These are phyloP conservation scores for Chlamydomonas incerta DNA, from an alignment of 139 green algal genomes.

Conservation along the genomic window DNA sequence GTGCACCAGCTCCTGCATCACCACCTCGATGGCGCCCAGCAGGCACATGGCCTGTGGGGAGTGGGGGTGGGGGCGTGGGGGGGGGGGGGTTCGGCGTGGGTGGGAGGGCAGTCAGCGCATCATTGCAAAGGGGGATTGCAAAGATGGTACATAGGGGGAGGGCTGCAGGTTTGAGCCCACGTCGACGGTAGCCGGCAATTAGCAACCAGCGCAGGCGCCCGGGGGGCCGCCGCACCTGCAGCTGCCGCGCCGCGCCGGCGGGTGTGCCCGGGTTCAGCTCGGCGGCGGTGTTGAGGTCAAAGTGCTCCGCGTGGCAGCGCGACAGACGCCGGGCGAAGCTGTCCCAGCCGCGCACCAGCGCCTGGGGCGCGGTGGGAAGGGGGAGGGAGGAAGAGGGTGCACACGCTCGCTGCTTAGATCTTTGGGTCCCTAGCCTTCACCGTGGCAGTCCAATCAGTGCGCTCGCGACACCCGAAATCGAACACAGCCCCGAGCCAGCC, in stretches of 20 bases:
- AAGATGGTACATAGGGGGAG: no score
- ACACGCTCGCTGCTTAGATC: not conserved
- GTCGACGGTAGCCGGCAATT: no score
- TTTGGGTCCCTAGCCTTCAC: no score
- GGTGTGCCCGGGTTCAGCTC: conserved; percentile 24
- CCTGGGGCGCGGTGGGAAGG: not conserved
- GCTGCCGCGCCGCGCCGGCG: not conserved
- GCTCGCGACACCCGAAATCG: no score
- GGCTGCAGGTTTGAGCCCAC: no score
- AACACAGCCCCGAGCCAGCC: not conserved
- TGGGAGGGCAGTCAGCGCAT: no score
- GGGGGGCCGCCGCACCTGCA: conserved; percentile 22
- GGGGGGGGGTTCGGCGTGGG: no score
- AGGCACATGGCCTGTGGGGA: conserved; percentile 43
- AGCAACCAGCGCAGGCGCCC: no score
- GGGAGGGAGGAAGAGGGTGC: not conserved
- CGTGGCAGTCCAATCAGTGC: no score
- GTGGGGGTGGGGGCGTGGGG: not conserved
- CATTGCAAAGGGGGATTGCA: no score
- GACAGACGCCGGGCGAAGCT: conserved; percentile 38
- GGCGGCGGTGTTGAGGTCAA: conserved; percentile 31
- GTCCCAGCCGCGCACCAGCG: conserved; percentile 10
- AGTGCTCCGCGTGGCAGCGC: conserved; percentile 48
- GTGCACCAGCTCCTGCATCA: conserved; percentile 63
- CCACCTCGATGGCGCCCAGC: conserved; percentile 62